These are phyloP conservation scores for Flaveria ramosissima DNA, from an alignment of 129 eudicot species.

Conservation along the genomic window DNA sequence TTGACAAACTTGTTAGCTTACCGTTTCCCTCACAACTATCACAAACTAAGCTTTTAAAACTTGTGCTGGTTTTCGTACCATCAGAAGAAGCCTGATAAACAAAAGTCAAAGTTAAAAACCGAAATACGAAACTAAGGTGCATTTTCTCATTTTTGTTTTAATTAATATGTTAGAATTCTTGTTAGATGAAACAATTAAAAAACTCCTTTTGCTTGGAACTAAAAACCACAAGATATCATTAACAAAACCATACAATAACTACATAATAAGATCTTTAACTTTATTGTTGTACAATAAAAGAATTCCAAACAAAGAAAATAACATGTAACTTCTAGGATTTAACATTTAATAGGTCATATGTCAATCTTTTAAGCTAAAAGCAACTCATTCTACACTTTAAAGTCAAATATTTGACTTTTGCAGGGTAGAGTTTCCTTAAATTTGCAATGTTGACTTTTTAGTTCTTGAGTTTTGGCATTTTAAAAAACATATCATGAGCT, in stretches of 20 bases:
- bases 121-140: neutral
- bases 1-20: constrained; percentile 32
- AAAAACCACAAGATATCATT: neutral
- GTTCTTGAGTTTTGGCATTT: neutral
- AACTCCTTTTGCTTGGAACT: neutral
- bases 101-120: neutral
- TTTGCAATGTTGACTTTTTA: neutral
- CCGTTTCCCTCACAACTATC: constrained; percentile 78
- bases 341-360: neutral
- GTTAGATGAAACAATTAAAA: neutral
- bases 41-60: constrained; percentile 57
- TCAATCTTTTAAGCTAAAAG: neutral
- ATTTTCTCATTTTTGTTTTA: neutral
- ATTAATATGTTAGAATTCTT: neutral
- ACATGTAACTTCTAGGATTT: neutral
- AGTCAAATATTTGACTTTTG: neutral
- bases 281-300: neutral
- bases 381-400: neutral
- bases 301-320: neutral
- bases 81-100: constrained; percentile 49
- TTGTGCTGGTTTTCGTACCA: constrained; percentile 16
- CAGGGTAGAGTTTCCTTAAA: neutral
- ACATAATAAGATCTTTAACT: neutral
- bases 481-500: neutral
- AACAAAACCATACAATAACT: constrained; percentile 1